Conservation (phyloP, 2,329 filamentous ascomycete species). For the Hymenoscyphus salicellus region DNA sequence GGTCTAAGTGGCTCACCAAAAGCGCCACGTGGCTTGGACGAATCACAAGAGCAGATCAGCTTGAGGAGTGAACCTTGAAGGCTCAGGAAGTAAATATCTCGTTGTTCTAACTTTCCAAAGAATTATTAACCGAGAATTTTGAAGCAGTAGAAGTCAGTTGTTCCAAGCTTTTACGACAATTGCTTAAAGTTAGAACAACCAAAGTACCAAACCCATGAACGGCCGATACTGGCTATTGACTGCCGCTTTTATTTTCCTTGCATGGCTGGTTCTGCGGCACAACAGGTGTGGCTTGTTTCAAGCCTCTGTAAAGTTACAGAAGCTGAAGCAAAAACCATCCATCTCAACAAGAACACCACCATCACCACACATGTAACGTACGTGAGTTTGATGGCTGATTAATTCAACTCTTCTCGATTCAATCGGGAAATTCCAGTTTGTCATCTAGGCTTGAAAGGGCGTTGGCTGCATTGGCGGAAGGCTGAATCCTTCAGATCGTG, state of each 20-base stretch:
- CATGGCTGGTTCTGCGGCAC: neutral
- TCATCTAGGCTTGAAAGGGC: neutral
- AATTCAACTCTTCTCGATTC: neutral
- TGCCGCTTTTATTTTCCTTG: neutral
- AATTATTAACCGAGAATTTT: too few species aligned
- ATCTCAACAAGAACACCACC: neutral
- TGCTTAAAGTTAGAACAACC: too few species aligned
- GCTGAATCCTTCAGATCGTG: neutral
- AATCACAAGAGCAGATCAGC: neutral
- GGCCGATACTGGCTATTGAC: neutral
- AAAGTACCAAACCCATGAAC: too few species aligned
- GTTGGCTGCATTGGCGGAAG: neutral
- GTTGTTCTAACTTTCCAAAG: too few species aligned
- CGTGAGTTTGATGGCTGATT: neutral
- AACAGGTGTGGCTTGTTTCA: neutral
- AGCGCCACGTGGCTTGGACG: slow-evolving; percentile 1
- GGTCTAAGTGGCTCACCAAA: neutral
- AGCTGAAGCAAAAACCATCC: neutral
- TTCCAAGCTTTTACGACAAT: too few species aligned
- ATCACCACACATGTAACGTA: neutral
- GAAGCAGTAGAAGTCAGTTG: too few species aligned
- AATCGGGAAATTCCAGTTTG: neutral
- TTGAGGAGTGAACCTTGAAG: too few species aligned
- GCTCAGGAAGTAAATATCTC: too few species aligned
- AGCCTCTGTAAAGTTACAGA: neutral